Conservation (phyloP, 2,329 filamentous ascomycete species). For the Colletotrichum sp. region DNA sequence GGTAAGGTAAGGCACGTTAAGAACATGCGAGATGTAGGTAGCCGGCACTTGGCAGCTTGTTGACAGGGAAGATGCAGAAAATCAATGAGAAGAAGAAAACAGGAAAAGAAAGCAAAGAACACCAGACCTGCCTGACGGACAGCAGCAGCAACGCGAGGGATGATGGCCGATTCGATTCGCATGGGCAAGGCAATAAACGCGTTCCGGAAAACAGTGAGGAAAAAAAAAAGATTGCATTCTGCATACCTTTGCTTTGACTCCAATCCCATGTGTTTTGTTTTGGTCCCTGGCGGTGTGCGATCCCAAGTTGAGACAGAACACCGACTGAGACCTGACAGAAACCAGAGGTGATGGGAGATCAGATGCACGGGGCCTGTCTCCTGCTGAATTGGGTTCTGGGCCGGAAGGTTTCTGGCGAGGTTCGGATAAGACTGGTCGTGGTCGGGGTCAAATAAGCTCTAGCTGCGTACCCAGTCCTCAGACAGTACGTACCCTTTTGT, state of each 20-base stretch:
- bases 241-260: not conserved
- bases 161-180: not conserved
- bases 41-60: conserved; percentile 20
- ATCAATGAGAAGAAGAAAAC: not conserved
- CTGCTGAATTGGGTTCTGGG: not conserved
- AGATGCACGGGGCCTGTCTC: not conserved
- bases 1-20: not conserved
- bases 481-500: not conserved
- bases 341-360: not conserved
- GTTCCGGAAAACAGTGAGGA: not conserved
- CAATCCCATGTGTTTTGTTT: not conserved
- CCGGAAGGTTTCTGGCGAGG: not conserved
- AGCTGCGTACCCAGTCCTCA: not conserved
- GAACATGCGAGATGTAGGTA: not conserved
- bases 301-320: not conserved
- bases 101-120: not conserved
- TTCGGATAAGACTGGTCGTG: not conserved
- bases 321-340: conserved; percentile 4
- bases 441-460: not conserved
- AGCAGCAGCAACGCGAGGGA: not conserved
- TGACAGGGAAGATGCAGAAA: conserved; percentile 1
- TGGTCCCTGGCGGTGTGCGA: not conserved
- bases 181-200: not conserved
- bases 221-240: not conserved
- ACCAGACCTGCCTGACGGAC: not conserved